A percentile compares a stretch with the other conserved stretches of the same genome.
Evolutionary conservation across 768 basidiomycete species (phyloP).

Genomic region (Calocybe cyanea): DNA sequence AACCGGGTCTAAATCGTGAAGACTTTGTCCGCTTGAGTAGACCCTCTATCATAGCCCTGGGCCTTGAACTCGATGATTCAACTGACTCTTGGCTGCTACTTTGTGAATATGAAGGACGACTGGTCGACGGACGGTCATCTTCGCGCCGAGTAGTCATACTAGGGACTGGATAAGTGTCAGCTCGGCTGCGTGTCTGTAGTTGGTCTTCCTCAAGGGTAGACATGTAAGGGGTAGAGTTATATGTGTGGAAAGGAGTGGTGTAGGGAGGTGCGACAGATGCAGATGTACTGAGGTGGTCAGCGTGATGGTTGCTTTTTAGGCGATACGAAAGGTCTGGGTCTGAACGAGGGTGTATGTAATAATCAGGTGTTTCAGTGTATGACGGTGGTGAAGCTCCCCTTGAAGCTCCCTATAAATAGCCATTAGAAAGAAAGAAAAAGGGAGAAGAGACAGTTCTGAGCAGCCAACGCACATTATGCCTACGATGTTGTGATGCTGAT

Average conservation of each 20-base stretch:
- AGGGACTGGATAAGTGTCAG: conserved; percentile 22
- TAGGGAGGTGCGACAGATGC: conserved; percentile 15
- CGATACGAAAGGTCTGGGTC: conserved; percentile 10
- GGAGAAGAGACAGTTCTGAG: neutral
- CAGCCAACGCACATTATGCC: conserved; percentile 3
- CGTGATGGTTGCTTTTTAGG: conserved; percentile 7
- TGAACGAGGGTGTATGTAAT: neutral
- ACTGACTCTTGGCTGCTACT: conserved; percentile 1
- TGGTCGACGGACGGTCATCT: conserved; percentile 30
- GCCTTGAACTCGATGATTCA: conserved; percentile 6
- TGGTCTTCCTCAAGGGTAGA: conserved; percentile 15
- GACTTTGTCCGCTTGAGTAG: conserved; percentile 19
- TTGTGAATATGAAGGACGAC: conserved; percentile 15
- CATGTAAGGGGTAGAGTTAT: conserved; percentile 28
- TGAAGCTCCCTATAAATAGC: conserved; percentile 4
- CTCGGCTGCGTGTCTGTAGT: conserved; percentile 18
- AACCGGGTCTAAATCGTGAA: conserved; percentile 34
- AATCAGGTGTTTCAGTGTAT: conserved; percentile 2
- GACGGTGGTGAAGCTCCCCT: conserved; percentile 1
- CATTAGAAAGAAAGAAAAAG: neutral
- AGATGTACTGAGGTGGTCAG: conserved; percentile 9
- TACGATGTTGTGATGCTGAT: conserved; percentile 1
- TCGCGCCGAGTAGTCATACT: conserved; percentile 31
- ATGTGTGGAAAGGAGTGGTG: conserved; percentile 23
- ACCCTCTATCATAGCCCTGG: conserved; percentile 10